A percentile compares a stretch with the other conserved stretches of the same genome.
phyloP scores from a whole-genome alignment of 169 alveolate genomes.

The Perkinsus olseni region DNA sequence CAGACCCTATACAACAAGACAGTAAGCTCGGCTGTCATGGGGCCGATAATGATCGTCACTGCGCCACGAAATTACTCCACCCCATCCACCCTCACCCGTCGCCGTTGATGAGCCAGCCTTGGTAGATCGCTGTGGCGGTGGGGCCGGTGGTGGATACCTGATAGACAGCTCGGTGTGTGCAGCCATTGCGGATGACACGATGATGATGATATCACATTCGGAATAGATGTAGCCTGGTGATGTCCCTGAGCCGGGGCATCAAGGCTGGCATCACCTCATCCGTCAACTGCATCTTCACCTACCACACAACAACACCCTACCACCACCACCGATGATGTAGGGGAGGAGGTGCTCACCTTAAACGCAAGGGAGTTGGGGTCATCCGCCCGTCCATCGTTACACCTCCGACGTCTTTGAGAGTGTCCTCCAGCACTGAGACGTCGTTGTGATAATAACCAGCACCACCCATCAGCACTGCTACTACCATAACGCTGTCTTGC shows the following conservation, averaged over 20 bases:
- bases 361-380: neutral
- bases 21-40: too few species aligned
- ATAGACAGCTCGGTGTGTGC: neutral
- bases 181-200: neutral
- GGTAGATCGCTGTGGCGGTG: neutral
- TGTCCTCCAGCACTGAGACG: neutral
- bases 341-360: neutral
- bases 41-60: too few species aligned
- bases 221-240: neutral
- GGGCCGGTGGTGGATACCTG: neutral
- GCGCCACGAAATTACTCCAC: too few species aligned
- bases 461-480: neutral
- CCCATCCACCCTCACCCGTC: too few species aligned
- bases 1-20: too few species aligned
- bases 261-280: neutral
- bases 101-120: neutral
- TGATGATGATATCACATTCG: neutral
- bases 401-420: neutral
- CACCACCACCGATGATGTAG: neutral
- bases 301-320: neutral
- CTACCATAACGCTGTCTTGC: neutral
- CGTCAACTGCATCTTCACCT: neutral
- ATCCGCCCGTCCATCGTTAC: neutral
- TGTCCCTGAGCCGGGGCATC: neutral
- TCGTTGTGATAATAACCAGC: neutral